These are phyloP conservation scores for Planoprotostelium fungivorum DNA, from an alignment of 78 protist genomes.

Conservation along the genomic window DNA sequence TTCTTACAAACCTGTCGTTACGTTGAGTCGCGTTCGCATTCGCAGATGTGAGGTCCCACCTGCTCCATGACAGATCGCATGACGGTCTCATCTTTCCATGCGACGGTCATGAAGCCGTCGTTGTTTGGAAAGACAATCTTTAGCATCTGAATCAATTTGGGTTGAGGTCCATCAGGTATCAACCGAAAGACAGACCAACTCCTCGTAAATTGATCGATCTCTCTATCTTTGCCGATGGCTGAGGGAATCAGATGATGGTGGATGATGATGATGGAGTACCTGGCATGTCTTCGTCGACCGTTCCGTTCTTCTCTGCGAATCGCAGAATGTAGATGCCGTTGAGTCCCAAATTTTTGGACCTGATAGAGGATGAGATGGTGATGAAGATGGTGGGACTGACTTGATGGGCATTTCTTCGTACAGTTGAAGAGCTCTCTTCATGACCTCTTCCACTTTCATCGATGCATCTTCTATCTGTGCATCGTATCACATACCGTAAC, in stretches of 20 bases:
- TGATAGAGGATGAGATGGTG: too few species aligned
- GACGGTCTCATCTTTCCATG: not conserved
- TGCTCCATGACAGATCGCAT: not conserved
- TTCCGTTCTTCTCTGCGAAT: not conserved
- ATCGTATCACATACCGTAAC: not conserved
- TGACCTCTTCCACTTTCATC: not conserved
- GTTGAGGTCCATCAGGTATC: not conserved
- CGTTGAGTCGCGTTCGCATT: too few species aligned
- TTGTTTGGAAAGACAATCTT: not conserved
- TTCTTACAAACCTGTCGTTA: not conserved
- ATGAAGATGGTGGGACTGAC: too few species aligned
- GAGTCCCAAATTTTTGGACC: not conserved
- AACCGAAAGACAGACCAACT: not conserved
- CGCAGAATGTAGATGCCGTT: not conserved
- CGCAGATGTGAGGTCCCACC: not conserved
- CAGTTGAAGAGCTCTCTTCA: not conserved
- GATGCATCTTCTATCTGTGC: not conserved
- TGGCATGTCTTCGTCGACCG: not conserved
- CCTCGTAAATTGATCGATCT: not conserved
- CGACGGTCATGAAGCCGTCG: not conserved
- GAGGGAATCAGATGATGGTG: not conserved
- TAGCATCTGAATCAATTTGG: not conserved
- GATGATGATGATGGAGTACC: too few species aligned
- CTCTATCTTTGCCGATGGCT: not conserved
- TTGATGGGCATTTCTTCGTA: not conserved